Evolutionary conservation across 148 eudicot genomes (phyloP), one percentile per base, ranked within the genome.

Genomic region (Rhododendron kiyosumense): DNA sequence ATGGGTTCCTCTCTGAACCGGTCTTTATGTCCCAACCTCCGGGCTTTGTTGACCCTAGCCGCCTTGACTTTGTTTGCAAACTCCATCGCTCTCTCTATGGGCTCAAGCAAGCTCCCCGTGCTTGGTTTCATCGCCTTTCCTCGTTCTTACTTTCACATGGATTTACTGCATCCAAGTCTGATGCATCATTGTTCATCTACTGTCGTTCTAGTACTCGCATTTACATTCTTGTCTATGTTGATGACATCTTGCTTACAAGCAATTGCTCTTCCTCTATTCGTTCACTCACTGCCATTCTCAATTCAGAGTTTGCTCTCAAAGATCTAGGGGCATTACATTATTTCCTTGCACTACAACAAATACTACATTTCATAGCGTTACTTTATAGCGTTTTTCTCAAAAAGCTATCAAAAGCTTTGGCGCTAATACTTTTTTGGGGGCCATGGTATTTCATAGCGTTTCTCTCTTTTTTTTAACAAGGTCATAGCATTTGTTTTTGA

Each of bases 1-100:
- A n/a, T n/a, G n/a, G n/a, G n/a, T n/a, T n/a, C n/a, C n/a, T n/a
- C n/a, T n/a, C n/a, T n/a, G n/a, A n/a, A n/a, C n/a, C 34, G 0
- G 67, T 87, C 1, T 87, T 46, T 17, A 87, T 87, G 86, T 1
- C 7, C 4, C 86, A 84, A 48, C 86, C 79, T 0, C 54, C 7
- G 1, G 84, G 85, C 4, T 87, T 83, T 30, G 54, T 22, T 0
- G 59, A 83, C 14, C 10, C 79, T 0, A 6, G 9, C 26, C 10
- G 15, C 1, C 49, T 1, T 41, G 30, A 78, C 4, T 41, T 18
- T 78, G 52, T 78, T 0, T 78, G 81, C 30, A 18, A 41, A 7
- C n/a, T 78, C 1, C 46, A 43, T 2, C 11, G 13, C 7, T 65
- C 73, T 4, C 32, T 65, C 11, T 65, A 26, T n/a, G 43, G 41